Evolutionary conservation across 1,139 yeast species (phyloP).

Genomic region (Saccharomycopsis hybrid): DNA sequence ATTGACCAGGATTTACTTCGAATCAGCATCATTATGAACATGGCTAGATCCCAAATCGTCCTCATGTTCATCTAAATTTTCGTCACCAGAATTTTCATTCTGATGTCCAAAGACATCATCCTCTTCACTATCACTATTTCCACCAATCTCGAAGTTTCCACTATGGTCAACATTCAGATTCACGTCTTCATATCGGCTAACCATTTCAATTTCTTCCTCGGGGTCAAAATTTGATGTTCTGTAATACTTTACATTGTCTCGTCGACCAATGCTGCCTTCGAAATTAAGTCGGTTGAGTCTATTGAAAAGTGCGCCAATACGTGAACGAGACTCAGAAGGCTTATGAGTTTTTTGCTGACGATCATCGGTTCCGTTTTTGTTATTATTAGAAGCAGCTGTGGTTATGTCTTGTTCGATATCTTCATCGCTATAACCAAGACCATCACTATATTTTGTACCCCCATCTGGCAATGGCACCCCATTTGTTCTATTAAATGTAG

Average conservation of each 20-base stretch:
- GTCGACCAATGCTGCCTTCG: slow-evolving; percentile 7
- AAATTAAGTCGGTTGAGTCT: too few relatives aligned
- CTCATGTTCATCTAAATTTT: background rate
- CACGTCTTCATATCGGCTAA: too few relatives aligned
- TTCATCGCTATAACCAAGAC: background rate
- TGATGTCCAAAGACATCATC: background rate
- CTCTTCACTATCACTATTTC: background rate
- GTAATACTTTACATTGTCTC: slow-evolving; percentile 7
- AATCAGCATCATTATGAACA: background rate
- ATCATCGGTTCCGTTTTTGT: background rate
- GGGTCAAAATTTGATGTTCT: slow-evolving; percentile 13
- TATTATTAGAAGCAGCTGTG: background rate
- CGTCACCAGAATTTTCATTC: background rate
- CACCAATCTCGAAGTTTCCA: background rate
- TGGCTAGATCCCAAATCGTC: background rate
- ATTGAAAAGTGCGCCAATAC: slow-evolving; percentile 1
- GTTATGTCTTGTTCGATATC: background rate
- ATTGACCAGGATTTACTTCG: background rate
- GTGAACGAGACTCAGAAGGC: too few relatives aligned
- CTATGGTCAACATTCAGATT: too few relatives aligned
- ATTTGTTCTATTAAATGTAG: background rate
- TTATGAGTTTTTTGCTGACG: too few relatives aligned
- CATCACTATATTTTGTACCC: background rate
- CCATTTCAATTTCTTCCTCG: slow-evolving; percentile 20
- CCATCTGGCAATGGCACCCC: too few relatives aligned